Evolutionary conservation across 768 basidiomycete genomes (phyloP).

Genomic region (Leucosporidium scottii): DNA sequence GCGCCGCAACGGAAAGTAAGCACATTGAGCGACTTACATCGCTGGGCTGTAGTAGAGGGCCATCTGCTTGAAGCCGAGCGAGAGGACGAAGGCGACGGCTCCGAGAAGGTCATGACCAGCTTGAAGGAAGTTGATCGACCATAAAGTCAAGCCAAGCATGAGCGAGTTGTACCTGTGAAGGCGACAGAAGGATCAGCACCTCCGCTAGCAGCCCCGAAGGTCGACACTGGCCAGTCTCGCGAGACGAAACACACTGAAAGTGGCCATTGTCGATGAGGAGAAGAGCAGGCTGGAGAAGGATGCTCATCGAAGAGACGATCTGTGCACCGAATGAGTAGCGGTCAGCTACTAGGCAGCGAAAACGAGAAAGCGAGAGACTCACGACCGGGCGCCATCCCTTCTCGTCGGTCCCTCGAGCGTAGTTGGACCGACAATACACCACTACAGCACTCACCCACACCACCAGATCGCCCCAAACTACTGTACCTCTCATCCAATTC

Average conservation of each 20-base stretch:
- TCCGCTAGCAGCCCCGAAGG: no score
- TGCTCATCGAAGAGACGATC: slow-evolving; percentile 53
- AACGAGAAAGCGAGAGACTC: no score
- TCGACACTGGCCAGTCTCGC: background rate
- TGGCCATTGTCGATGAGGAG: slow-evolving; percentile 85
- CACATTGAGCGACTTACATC: slow-evolving; percentile 42
- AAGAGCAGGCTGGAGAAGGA: slow-evolving; percentile 76
- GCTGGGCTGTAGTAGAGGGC: slow-evolving; percentile 87
- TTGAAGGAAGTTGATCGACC: slow-evolving; percentile 62
- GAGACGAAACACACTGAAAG: slow-evolving; percentile 54
- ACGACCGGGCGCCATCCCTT: slow-evolving; percentile 58
- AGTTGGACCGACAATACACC: slow-evolving; percentile 50
- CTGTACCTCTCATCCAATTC: slow-evolving; percentile 72
- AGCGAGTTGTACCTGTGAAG: slow-evolving; percentile 69
- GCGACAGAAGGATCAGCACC: background rate
- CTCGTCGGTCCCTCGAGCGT: background rate
- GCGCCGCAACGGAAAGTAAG: background rate
- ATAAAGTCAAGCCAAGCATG: slow-evolving; percentile 64
- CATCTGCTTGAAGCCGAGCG: slow-evolving; percentile 93
- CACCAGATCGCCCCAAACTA: slow-evolving; percentile 59
- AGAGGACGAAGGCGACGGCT: slow-evolving; percentile 71
- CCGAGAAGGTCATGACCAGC: slow-evolving; percentile 63
- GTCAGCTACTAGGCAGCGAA: background rate
- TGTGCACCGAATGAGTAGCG: background rate
- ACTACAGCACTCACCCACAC: slow-evolving; percentile 69